phyloP scores from a whole-genome alignment of 116 monocot genomes.

The Cymodocea nodosa region DNA sequence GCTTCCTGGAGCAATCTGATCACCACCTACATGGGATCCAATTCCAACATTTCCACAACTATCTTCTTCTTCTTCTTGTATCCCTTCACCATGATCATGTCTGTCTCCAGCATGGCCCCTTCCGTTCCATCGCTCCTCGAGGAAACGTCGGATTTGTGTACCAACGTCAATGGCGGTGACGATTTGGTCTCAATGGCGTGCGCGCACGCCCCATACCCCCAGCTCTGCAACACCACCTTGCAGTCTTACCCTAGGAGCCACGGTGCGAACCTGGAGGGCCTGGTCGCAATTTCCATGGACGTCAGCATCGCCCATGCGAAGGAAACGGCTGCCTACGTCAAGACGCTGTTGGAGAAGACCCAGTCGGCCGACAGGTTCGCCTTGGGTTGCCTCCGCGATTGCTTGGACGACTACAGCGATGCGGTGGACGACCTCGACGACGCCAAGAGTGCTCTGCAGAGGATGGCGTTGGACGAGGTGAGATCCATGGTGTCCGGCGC shows the following conservation, averaged over 20 bases:
- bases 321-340: neutral
- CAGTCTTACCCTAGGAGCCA: constrained; percentile 2
- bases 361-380: neutral
- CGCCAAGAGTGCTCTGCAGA: constrained; percentile 2
- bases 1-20: too few relatives aligned
- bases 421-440: constrained; percentile 13
- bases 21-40: too few relatives aligned
- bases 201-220: constrained; percentile 7
- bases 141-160: neutral
- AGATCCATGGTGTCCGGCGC: constrained; percentile 19
- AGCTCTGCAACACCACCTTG: constrained; percentile 17
- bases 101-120: constrained; percentile 17
- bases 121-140: neutral
- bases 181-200: constrained; percentile 6
- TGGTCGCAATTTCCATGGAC: constrained; percentile 13
- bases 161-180: neutral
- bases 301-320: constrained; percentile 13
- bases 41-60: too few relatives aligned
- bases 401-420: constrained; percentile 9
- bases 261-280: constrained; percentile 6
- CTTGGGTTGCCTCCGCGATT: constrained; percentile 12
- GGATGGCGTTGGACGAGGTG: constrained; percentile 10
- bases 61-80: too few relatives aligned
- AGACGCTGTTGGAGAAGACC: constrained; percentile 4
- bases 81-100: neutral